A percentile compares a stretch with the other conserved stretches of the same genome.
Evolutionary conservation across 2,329 filamentous ascomycete species (phyloP).

Genomic region (Colletotrichum tropicale): DNA sequence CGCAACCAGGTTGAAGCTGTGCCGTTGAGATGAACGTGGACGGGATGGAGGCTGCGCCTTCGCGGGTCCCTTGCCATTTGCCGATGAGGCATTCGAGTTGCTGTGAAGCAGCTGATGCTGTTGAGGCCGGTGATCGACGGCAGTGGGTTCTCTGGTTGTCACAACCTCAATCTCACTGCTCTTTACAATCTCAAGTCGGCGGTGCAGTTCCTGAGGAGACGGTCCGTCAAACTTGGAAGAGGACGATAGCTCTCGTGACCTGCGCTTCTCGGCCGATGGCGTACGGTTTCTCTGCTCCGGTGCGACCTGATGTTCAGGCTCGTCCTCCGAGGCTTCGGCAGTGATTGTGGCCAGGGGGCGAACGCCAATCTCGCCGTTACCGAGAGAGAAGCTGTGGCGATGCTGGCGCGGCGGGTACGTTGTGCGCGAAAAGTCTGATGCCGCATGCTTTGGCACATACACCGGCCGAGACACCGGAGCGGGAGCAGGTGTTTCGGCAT

Average conservation of each 20-base stretch:
- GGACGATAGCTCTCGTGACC: background rate
- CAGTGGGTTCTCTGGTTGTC: background rate
- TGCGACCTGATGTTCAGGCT: background rate
- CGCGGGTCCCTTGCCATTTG: background rate
- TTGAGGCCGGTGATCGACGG: background rate
- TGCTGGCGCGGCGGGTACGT: slow-evolving; percentile 18
- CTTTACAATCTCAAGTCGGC: slow-evolving; percentile 16
- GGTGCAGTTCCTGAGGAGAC: slow-evolving; percentile 8
- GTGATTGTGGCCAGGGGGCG: background rate
- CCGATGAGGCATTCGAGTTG: background rate
- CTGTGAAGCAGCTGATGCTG: background rate
- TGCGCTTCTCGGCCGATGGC: background rate
- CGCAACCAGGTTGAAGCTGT: slow-evolving; percentile 13
- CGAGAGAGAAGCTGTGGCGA: slow-evolving; percentile 1
- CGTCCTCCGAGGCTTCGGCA: background rate
- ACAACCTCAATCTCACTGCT: slow-evolving; percentile 15
- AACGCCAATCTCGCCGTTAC: background rate
- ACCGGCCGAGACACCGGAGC: background rate
- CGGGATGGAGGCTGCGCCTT: background rate
- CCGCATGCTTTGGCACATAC: slow-evolving; percentile 32
- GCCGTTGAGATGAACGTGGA: background rate
- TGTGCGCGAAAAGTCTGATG: slow-evolving; percentile 32
- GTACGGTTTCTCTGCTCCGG: background rate
- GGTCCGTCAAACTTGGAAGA: slow-evolving; percentile 4
- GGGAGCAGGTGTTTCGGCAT: background rate